These are phyloP conservation scores for Globisporangium viniferum DNA, from an alignment of 352 stramenopile species.

Conservation along the genomic window DNA sequence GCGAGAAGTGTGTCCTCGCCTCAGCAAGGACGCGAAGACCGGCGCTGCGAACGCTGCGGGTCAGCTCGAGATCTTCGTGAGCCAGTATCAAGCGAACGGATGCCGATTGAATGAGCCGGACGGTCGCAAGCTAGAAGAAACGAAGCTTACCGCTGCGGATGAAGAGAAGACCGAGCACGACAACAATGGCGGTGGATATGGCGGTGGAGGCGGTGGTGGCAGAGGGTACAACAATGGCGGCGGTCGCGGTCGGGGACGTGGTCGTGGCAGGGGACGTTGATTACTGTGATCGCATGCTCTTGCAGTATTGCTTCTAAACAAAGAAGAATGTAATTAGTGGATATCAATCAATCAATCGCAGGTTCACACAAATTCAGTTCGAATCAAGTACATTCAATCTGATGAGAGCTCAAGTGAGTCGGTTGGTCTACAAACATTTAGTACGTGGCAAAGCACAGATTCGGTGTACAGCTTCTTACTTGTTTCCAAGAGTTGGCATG, in stretches of 20 bases:
- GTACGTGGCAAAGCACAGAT: background rate
- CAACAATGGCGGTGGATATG: slow-evolving; percentile 22
- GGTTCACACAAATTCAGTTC: too few species aligned
- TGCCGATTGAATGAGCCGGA: slow-evolving; percentile 52
- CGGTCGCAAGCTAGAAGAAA: slow-evolving; percentile 68
- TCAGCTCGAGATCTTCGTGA: slow-evolving; percentile 73
- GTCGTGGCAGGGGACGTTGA: slow-evolving; percentile 21
- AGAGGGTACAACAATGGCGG: slow-evolving; percentile 26
- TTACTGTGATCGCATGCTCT: slow-evolving; percentile 3
- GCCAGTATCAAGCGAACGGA: slow-evolving; percentile 61
- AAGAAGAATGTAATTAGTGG: background rate
- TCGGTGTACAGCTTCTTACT: slow-evolving; percentile 25
- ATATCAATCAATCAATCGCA: background rate
- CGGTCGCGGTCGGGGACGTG: slow-evolving; percentile 37
- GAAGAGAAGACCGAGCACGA: slow-evolving; percentile 64
- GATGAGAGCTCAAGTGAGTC: background rate
- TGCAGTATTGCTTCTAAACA: background rate
- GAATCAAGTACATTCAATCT: background rate
- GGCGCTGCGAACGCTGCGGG: slow-evolving; percentile 70
- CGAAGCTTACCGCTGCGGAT: slow-evolving; percentile 54
- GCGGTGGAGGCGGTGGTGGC: slow-evolving; percentile 20
- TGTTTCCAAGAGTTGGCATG: slow-evolving; percentile 90
- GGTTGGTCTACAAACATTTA: slow-evolving; percentile 12
- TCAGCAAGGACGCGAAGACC: slow-evolving; percentile 76
- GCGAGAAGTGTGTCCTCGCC: slow-evolving; percentile 50